A percentile compares a stretch with the other conserved stretches of the same genome.
Evolutionary conservation across 495 filamentous ascomycete species (phyloP).

Genomic region (Xylona heveae): DNA sequence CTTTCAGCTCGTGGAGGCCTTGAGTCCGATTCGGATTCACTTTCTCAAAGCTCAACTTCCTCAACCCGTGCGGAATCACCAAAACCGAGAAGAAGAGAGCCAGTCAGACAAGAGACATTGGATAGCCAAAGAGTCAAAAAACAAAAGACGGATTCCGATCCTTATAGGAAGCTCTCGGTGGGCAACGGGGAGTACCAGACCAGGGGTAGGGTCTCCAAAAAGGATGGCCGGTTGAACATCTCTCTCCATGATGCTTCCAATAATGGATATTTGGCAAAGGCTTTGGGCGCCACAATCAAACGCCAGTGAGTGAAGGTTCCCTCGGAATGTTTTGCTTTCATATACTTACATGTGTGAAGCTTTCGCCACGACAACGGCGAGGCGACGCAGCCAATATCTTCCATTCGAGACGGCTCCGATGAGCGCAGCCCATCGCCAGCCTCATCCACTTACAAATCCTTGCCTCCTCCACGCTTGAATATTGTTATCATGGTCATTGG

Average conservation of each 20-base stretch:
- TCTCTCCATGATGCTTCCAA: slow-evolving; percentile 45
- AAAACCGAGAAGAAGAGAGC: neutral
- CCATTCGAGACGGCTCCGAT: neutral
- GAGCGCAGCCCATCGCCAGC: neutral
- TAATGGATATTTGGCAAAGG: slow-evolving; percentile 44
- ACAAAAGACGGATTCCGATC: too few species aligned
- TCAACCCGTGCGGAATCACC: neutral
- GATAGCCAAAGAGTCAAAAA: neutral
- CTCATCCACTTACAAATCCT: neutral
- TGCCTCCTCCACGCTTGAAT: slow-evolving; percentile 31
- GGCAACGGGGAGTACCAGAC: slow-evolving; percentile 42
- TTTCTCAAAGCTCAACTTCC: too few species aligned
- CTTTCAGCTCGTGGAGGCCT: too few species aligned
- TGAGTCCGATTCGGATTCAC: too few species aligned
- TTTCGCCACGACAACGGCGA: neutral
- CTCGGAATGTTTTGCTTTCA: too few species aligned
- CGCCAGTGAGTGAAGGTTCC: slow-evolving; percentile 15
- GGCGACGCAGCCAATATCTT: neutral
- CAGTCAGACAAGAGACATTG: neutral
- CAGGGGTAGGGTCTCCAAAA: slow-evolving; percentile 40
- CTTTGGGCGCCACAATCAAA: slow-evolving; percentile 34
- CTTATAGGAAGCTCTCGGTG: slow-evolving; percentile 27
- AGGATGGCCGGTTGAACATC: slow-evolving; percentile 49
- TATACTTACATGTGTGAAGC: too few species aligned
- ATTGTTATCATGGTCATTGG: slow-evolving; percentile 69